phyloP scores from a whole-genome alignment of 2,329 filamentous ascomycete genomes.

The Aspergillus cejpii region DNA sequence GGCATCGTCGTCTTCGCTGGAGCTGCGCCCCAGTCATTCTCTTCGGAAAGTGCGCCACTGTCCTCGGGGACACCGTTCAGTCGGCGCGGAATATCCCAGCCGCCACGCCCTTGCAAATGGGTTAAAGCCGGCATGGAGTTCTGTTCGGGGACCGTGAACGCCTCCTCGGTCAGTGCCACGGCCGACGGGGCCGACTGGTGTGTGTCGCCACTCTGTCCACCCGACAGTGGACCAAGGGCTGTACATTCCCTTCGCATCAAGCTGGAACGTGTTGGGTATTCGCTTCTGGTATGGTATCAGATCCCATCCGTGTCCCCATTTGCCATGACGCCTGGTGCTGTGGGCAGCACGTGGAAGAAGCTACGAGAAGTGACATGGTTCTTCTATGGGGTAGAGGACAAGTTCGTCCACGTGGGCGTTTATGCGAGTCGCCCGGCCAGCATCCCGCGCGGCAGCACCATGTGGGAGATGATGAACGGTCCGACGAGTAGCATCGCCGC shows the following conservation, averaged over 20 bases:
- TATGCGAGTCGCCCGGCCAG: constrained; percentile 53
- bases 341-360: constrained; percentile 50
- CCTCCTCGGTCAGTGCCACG: constrained; percentile 52
- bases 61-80: constrained; percentile 9
- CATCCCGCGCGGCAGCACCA: constrained; percentile 35
- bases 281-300: constrained; percentile 54
- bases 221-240: constrained; percentile 34
- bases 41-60: constrained; percentile 18
- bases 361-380: constrained; percentile 56
- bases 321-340: constrained; percentile 33
- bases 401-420: constrained; percentile 52
- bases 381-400: constrained; percentile 55
- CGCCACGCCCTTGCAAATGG: constrained; percentile 47
- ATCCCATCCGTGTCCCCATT: constrained; percentile 35
- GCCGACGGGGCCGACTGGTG: constrained; percentile 54
- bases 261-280: constrained; percentile 51
- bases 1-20: constrained; percentile 56
- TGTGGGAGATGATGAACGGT: constrained; percentile 38
- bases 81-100: constrained; percentile 3
- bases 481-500: constrained; percentile 19
- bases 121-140: constrained; percentile 56
- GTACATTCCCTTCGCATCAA: constrained; percentile 50
- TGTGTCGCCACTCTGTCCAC: constrained; percentile 42
- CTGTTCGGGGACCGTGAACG: constrained; percentile 48
- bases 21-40: constrained; percentile 42